phyloP scores from a whole-genome alignment of 2,329 filamentous ascomycete genomes.

The Stagonosporopsis vannaccii region DNA sequence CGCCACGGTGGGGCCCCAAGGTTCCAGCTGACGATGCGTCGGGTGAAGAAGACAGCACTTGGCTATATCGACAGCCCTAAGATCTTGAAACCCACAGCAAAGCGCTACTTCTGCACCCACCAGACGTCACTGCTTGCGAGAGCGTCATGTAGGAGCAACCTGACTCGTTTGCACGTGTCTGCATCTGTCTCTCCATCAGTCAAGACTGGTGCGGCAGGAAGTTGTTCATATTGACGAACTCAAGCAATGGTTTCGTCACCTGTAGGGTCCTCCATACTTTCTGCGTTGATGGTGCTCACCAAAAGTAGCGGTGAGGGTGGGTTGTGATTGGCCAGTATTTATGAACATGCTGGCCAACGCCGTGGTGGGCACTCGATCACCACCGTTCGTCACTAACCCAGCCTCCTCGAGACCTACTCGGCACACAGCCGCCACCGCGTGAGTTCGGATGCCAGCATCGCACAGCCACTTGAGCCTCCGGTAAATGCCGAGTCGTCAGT shows the following conservation, averaged over 20 bases:
- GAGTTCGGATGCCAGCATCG: slow-evolving; percentile 15
- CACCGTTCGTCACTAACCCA: slow-evolving; percentile 30
- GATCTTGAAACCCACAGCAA: slow-evolving; percentile 15
- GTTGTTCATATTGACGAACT: slow-evolving; percentile 14
- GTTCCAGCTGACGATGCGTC: slow-evolving; percentile 30
- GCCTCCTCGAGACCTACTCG: slow-evolving; percentile 24
- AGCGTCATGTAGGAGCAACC: slow-evolving; percentile 9
- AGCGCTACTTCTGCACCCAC: slow-evolving; percentile 22
- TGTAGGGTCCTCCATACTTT: slow-evolving; percentile 30
- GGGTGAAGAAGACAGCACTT: slow-evolving; percentile 16
- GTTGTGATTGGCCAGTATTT: slow-evolving; percentile 39
- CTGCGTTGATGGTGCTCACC: slow-evolving; percentile 33
- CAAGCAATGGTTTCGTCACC: slow-evolving; percentile 32
- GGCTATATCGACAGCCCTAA: slow-evolving; percentile 21
- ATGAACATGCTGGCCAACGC: slow-evolving; percentile 33
- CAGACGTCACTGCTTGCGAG: slow-evolving; percentile 16
- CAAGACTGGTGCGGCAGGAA: neutral
- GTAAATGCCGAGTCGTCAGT: slow-evolving; percentile 9
- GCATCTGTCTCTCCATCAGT: neutral
- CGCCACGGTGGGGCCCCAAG: slow-evolving; percentile 29
- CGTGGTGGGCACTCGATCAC: slow-evolving; percentile 26
- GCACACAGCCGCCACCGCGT: slow-evolving; percentile 19
- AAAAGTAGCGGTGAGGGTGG: slow-evolving; percentile 46
- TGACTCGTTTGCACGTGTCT: slow-evolving; percentile 4
- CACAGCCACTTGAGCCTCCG: slow-evolving; percentile 20